These are phyloP conservation scores for Miscanthus lutarioriparius DNA, from an alignment of 176 grass and related monocot species.

Conservation along the genomic window DNA sequence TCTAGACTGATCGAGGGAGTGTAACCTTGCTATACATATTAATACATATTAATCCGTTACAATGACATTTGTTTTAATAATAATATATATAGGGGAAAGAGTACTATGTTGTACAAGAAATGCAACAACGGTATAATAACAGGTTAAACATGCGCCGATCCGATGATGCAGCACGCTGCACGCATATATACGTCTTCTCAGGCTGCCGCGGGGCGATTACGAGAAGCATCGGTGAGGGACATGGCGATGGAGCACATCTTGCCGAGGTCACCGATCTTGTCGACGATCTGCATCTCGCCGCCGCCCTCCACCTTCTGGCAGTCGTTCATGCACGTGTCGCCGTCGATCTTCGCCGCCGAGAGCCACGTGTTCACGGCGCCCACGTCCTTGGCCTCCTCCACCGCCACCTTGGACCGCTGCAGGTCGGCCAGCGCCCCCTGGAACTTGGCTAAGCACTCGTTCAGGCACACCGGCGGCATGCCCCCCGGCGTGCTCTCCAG, in stretches of 20 bases:
- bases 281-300: slow-evolving; percentile 10
- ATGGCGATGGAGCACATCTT: slow-evolving; percentile 48
- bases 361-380: slow-evolving; percentile 34
- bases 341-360: slow-evolving; percentile 42
- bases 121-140: neutral
- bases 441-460: slow-evolving; percentile 53
- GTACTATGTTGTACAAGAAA: neutral
- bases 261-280: slow-evolving; percentile 44
- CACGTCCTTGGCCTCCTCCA: slow-evolving; percentile 32
- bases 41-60: neutral
- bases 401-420: slow-evolving; percentile 41
- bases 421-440: slow-evolving; percentile 50
- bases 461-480: slow-evolving; percentile 38
- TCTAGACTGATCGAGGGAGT: neutral
- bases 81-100: neutral
- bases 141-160: neutral
- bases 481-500: slow-evolving; percentile 4
- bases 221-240: slow-evolving; percentile 37
- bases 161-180: neutral
- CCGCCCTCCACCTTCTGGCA: slow-evolving; percentile 45
- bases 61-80: neutral
- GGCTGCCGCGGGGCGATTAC: neutral
- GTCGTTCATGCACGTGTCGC: slow-evolving; percentile 38
- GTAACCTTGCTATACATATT: neutral
- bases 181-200: neutral